Conservation (phyloP, 2,329 filamentous ascomycete genomes). For the Colletotrichum salicis region DNA sequence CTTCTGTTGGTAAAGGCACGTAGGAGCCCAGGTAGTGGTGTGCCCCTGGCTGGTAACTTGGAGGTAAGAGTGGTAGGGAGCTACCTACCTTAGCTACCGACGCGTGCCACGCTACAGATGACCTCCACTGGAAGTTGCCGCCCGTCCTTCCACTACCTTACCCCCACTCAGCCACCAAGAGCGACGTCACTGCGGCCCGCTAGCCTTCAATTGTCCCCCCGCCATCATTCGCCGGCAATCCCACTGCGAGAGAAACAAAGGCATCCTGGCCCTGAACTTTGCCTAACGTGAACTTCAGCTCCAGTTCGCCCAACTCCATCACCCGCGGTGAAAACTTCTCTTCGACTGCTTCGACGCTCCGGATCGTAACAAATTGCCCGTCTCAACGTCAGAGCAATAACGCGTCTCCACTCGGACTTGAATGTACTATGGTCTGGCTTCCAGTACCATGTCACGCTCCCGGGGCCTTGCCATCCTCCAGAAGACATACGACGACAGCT, state of each 20-base stretch:
- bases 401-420: neutral
- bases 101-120: no score
- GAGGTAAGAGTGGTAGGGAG: neutral
- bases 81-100: no score
- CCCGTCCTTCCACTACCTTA: neutral
- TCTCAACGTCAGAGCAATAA: neutral
- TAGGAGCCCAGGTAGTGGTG: no score
- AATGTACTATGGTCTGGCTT: conserved; percentile 29
- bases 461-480: conserved; percentile 78
- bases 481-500: conserved; percentile 98
- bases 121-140: no score
- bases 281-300: conserved; percentile 7
- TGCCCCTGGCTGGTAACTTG: neutral
- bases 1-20: no score
- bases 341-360: neutral
- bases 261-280: neutral
- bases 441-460: conserved; percentile 61
- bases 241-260: conserved; percentile 12
- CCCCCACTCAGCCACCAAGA: conserved; percentile 6
- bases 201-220: neutral
- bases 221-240: conserved; percentile 2
- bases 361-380: neutral
- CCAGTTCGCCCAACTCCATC: neutral
- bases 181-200: conserved; percentile 26
- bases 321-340: neutral